phyloP scores from a whole-genome alignment of 2,329 filamentous ascomycete species.

The Pestalotiopsis sp. region DNA sequence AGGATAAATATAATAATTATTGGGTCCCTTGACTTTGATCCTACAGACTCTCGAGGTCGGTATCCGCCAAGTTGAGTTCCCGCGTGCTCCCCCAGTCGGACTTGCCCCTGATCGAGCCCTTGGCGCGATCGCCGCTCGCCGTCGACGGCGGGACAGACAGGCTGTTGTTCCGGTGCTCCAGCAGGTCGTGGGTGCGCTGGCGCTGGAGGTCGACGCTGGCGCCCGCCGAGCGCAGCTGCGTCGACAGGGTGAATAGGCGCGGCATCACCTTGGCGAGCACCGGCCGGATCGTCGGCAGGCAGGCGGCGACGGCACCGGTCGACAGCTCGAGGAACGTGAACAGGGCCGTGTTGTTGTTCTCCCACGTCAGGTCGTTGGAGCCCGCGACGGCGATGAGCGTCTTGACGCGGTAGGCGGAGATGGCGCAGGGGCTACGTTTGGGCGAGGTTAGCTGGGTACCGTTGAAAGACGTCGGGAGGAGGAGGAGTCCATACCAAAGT shows the following conservation, averaged over 20 bases:
- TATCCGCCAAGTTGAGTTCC: neutral
- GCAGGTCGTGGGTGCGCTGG: neutral
- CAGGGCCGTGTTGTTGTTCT: constrained; percentile 4
- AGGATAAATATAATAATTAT: no score
- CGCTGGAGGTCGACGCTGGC: neutral
- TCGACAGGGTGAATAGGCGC: constrained; percentile 1
- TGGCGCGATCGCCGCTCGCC: neutral
- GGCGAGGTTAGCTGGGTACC: neutral
- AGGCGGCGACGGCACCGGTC: constrained; percentile 8
- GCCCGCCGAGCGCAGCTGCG: neutral
- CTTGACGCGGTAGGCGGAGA: constrained; percentile 6
- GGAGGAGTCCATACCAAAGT: neutral
- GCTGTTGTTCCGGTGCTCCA: neutral
- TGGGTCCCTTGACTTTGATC: neutral
- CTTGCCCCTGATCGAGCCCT: neutral
- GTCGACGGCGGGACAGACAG: neutral
- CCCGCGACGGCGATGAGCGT: neutral
- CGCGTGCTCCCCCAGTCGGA: neutral
- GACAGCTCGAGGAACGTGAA: neutral
- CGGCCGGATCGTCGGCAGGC: neutral
- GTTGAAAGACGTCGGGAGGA: neutral
- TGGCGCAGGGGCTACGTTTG: constrained; percentile 1
- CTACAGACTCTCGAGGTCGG: neutral
- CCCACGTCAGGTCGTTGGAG: constrained; percentile 4
- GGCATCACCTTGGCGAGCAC: constrained; percentile 5